phyloP scores from a whole-genome alignment of 495 filamentous ascomycete genomes.

The Immersiella caudata region DNA sequence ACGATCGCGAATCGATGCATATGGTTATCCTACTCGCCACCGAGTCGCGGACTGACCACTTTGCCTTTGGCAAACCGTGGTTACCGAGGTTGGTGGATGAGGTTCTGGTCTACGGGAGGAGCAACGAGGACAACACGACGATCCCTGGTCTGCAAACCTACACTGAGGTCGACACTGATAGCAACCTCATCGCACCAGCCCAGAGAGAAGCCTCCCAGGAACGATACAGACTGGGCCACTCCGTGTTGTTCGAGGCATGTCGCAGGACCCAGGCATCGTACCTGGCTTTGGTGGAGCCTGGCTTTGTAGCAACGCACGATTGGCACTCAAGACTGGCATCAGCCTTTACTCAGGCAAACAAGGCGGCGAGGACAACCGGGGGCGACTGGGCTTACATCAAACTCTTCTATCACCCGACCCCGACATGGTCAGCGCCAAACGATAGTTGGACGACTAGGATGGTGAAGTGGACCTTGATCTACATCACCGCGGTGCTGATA shows the following conservation, averaged over 20 bases:
- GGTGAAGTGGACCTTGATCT: background rate
- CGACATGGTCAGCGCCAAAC: conserved; percentile 59
- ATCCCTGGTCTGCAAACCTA: conserved; percentile 12
- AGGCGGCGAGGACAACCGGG: background rate
- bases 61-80: conserved; percentile 54
- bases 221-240: conserved; percentile 2
- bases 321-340: background rate
- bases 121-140: conserved; percentile 11
- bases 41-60: conserved; percentile 48
- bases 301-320: background rate
- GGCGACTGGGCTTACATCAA: conserved; percentile 53
- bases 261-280: conserved; percentile 4
- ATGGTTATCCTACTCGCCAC: conserved; percentile 60
- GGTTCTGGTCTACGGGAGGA: conserved; percentile 49
- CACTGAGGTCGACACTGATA: background rate
- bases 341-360: background rate
- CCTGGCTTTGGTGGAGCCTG: conserved; percentile 1
- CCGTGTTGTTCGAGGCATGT: background rate
- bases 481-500: background rate
- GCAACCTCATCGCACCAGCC: background rate
- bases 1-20: conserved; percentile 50
- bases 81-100: conserved; percentile 49
- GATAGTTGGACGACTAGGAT: conserved; percentile 47
- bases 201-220: background rate
- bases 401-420: conserved; percentile 61